A percentile compares a stretch with the other conserved stretches of the same genome.
These are phyloP conservation scores for Melanomma pulvis-pyrius DNA, from an alignment of 495 filamentous ascomycete species.

Conservation along the genomic window DNA sequence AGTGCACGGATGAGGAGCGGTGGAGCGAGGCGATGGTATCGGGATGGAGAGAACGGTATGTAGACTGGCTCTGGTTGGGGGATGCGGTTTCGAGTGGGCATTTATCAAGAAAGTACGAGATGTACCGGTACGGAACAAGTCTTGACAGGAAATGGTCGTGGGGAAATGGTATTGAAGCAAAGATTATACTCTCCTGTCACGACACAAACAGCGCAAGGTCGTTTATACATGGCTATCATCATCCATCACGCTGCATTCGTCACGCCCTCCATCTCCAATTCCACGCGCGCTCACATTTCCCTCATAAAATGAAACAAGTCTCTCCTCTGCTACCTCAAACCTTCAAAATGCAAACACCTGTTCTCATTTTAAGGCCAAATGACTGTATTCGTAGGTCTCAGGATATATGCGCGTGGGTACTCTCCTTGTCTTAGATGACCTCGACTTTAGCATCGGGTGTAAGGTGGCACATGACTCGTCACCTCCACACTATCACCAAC, in stretches of 20 bases:
- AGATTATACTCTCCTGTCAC: background rate
- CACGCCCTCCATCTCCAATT: background rate
- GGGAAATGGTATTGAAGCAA: background rate
- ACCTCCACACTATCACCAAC: no score
- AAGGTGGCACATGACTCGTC: background rate
- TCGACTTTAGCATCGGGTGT: background rate
- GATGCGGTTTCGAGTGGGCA: conserved; percentile 2
- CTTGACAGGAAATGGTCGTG: background rate
- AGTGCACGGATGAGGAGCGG: background rate
- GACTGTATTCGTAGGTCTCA: background rate
- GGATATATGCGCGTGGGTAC: conserved; percentile 3
- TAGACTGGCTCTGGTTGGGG: background rate
- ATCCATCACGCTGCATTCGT: background rate
- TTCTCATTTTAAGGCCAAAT: conserved; percentile 8
- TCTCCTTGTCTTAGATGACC: conserved; percentile 5
- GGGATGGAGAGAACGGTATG: background rate
- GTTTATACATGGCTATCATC: background rate
- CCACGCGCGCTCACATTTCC: conserved; percentile 1
- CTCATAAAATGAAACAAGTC: background rate
- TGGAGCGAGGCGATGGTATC: conserved; percentile 7
- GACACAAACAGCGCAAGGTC: background rate
- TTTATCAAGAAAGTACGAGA: background rate
- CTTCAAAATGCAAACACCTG: conserved; percentile 7
- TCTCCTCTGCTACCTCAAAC: background rate
- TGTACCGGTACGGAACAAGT: background rate